A percentile compares a stretch with the other conserved stretches of the same genome.
Evolutionary conservation across 352 stramenopile genomes (phyloP).

Genomic region (Phytophthora megakarya): DNA sequence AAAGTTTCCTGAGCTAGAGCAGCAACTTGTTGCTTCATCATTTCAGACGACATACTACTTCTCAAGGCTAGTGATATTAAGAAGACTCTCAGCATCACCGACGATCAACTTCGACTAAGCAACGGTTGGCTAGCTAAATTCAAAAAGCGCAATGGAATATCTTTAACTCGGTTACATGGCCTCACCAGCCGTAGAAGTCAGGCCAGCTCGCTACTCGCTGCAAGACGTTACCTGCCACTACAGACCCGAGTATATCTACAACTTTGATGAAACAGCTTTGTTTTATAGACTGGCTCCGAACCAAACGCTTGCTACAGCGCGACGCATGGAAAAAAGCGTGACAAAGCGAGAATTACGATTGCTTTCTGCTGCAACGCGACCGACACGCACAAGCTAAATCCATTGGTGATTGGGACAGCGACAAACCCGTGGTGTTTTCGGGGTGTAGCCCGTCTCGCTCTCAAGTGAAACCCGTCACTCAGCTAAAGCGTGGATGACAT

Average conservation of each 20-base stretch:
- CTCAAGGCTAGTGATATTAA: constrained; percentile 10
- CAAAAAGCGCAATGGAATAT: constrained; percentile 14
- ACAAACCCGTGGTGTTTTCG: constrained; percentile 5
- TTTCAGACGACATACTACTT: constrained; percentile 9
- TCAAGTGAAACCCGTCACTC: constrained; percentile 7
- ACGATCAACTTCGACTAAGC: constrained; percentile 12
- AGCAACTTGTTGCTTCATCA: constrained; percentile 5
- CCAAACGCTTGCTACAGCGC: constrained; percentile 6
- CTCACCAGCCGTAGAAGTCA: constrained; percentile 1
- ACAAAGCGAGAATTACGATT: constrained; percentile 1
- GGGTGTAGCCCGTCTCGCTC: background rate
- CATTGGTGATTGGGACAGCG: constrained; percentile 4
- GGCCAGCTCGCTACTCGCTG: constrained; percentile 4
- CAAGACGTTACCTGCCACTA: constrained; percentile 5
- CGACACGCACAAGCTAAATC: constrained; percentile 6
- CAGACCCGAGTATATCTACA: constrained; percentile 3
- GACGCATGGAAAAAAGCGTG: constrained; percentile 3
- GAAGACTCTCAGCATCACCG: constrained; percentile 4
- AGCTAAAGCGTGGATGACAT: constrained; percentile 10
- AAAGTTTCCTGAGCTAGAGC: constrained; percentile 4
- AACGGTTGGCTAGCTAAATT: constrained; percentile 13
- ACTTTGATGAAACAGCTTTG: constrained; percentile 8
- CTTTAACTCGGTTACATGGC: constrained; percentile 1
- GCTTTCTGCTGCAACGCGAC: constrained; percentile 10
- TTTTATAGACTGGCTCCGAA: constrained; percentile 11